Evolutionary conservation across 805 yeast genomes (phyloP).

Genomic region (Grigorovia humatica): DNA sequence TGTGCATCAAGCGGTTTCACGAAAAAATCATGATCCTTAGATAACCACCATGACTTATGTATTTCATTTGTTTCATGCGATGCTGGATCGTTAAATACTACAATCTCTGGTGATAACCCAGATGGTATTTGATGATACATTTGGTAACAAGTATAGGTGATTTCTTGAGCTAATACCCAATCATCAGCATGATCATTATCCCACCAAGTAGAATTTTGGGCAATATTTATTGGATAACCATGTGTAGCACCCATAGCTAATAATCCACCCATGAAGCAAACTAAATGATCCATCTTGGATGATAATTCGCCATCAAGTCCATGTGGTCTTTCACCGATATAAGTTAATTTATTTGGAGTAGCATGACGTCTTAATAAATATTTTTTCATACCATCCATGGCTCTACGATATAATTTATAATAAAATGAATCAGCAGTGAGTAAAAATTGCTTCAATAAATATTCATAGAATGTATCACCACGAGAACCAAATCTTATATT

Average conservation of each 20-base stretch:
- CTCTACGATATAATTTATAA: conserved; percentile 63
- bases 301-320: conserved; percentile 52
- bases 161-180: conserved; percentile 57
- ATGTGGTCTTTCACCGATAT: conserved; percentile 63
- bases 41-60: conserved; percentile 21
- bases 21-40: conserved; percentile 42
- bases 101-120: conserved; percentile 85
- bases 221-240: conserved; percentile 48
- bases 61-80: conserved; percentile 8
- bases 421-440: conserved; percentile 61
- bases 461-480: conserved; percentile 91
- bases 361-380: conserved; percentile 48
- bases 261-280: conserved; percentile 84
- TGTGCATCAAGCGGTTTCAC: conserved; percentile 69
- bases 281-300: conserved; percentile 84
- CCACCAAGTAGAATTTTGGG: conserved; percentile 50
- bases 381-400: conserved; percentile 66
- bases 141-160: conserved; percentile 71
- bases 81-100: conserved; percentile 58
- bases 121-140: conserved; percentile 70
- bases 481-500: conserved; percentile 77
- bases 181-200: conserved; percentile 47
- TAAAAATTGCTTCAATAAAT: conserved; percentile 72
- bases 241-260: conserved; percentile 83
- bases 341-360: conserved; percentile 51